Evolutionary conservation across 176 grass and related monocot species (phyloP).

Genomic region (Carex parvula): DNA sequence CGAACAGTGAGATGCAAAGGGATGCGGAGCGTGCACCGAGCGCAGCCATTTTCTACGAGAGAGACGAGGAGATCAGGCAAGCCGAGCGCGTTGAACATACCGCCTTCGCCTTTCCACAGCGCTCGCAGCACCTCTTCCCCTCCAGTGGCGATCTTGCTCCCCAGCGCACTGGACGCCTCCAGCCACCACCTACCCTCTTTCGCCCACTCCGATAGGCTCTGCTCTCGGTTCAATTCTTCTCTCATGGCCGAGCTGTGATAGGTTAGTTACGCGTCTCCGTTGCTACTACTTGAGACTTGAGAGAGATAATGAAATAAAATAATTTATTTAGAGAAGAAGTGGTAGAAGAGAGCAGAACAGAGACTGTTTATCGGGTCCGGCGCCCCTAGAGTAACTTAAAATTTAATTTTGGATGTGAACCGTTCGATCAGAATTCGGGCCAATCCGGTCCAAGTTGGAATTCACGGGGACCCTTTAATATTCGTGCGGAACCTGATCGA

Average conservation of each 20-base stretch:
- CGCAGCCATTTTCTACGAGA: conserved; percentile 32
- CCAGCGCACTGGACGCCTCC: conserved; percentile 37
- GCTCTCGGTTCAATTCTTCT: conserved; percentile 8
- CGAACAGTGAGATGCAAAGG: conserved; percentile 56
- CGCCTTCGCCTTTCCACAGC: conserved; percentile 14
- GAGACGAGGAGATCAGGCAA: conserved; percentile 48
- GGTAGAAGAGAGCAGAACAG: neutral
- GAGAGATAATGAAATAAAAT: no score
- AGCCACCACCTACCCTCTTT: conserved; percentile 48
- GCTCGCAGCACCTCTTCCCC: neutral
- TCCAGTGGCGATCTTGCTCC: neutral
- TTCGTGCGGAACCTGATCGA: no score
- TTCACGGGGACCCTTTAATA: no score
- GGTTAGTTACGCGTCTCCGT: neutral
- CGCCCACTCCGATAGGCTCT: neutral
- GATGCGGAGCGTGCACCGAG: conserved; percentile 55
- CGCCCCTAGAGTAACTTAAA: no score
- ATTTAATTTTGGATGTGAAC: no score
- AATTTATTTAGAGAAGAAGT: neutral
- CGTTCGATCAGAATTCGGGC: no score
- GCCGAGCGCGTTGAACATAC: conserved; percentile 55
- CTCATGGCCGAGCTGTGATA: conserved; percentile 16
- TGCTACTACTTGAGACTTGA: neutral
- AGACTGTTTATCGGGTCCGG: neutral
- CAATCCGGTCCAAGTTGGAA: no score